These are phyloP conservation scores for Cyathus olla DNA, from an alignment of 1,284 basidiomycete species.

Conservation along the genomic window DNA sequence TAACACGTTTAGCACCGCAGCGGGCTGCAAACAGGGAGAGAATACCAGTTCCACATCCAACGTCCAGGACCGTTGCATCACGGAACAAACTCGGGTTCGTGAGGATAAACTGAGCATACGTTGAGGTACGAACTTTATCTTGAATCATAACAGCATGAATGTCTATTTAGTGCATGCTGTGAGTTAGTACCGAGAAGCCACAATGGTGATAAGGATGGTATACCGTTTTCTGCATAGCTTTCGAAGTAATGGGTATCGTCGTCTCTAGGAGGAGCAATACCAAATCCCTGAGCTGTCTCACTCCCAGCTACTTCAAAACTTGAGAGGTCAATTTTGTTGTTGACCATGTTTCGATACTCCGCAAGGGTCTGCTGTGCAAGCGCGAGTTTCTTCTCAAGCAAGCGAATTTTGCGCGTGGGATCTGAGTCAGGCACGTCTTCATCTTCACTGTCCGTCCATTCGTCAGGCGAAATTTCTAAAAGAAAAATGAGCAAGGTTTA, in stretches of 20 bases:
- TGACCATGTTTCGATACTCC: slow-evolving; percentile 70
- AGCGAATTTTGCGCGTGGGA: slow-evolving; percentile 58
- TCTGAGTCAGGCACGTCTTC: slow-evolving; percentile 40
- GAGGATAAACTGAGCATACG: slow-evolving; percentile 95
- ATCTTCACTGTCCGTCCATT: slow-evolving; percentile 83
- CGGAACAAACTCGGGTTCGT: slow-evolving; percentile 98
- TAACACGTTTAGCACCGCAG: slow-evolving; percentile 96
- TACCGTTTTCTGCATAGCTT: slow-evolving; percentile 94
- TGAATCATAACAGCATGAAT: slow-evolving; percentile 99
- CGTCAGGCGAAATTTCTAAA: slow-evolving; percentile 53
- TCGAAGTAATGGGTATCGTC: slow-evolving; percentile 97
- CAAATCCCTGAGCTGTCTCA: slow-evolving; percentile 46
- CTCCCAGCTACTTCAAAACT: slow-evolving; percentile 54
- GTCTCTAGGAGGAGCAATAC: slow-evolving; percentile 58
- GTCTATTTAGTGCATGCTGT: too few relatives aligned
- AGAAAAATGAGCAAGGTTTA: neutral
- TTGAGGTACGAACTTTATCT: slow-evolving; percentile 94
- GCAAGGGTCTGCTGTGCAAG: slow-evolving; percentile 63
- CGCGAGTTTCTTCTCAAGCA: slow-evolving; percentile 65
- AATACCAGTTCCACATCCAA: slow-evolving; percentile 99
- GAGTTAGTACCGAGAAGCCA: too few relatives aligned
- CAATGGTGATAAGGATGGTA: too few relatives aligned
- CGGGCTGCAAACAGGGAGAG: slow-evolving; percentile 99
- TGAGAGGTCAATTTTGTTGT: slow-evolving; percentile 58
- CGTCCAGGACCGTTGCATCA: slow-evolving; percentile 96